A percentile compares a stretch with the other conserved stretches of the same genome.
Evolutionary conservation across 306 rosid genomes (phyloP).

Genomic region (Cucurbita argyrosperma): DNA sequence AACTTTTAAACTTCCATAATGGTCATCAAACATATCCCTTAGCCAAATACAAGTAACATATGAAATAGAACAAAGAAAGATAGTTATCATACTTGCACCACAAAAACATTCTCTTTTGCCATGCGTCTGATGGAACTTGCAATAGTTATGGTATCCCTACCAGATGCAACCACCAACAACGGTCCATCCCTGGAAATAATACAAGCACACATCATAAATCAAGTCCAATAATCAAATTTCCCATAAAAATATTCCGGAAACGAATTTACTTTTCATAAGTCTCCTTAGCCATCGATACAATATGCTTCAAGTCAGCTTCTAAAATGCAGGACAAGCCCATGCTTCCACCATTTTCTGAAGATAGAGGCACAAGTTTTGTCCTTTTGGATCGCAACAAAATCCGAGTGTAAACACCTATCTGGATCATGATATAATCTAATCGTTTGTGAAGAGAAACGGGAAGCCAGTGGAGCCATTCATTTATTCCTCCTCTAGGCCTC

Average conservation of each 20-base stretch:
- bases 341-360: conserved; percentile 48
- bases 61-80: not conserved
- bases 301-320: conserved; percentile 71
- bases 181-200: conserved; percentile 72
- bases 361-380: conserved; percentile 23
- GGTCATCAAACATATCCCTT: not conserved
- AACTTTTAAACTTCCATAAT: not conserved
- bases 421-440: conserved; percentile 35
- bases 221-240: not conserved
- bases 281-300: conserved; percentile 57
- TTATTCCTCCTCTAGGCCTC: conserved; percentile 74
- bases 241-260: not conserved
- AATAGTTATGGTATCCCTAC: conserved; percentile 74
- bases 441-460: conserved; percentile 70
- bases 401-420: conserved; percentile 23
- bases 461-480: conserved; percentile 90
- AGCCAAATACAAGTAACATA: conserved; percentile 2
- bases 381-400: conserved; percentile 25
- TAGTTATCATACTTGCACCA: conserved; percentile 54
- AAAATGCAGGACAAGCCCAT: conserved; percentile 55
- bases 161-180: conserved; percentile 75
- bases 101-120: conserved; percentile 68
- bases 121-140: conserved; percentile 66
- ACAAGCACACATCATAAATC: not conserved
- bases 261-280: conserved; percentile 58